These are phyloP conservation scores for Massarina eburnea DNA, from an alignment of 2,329 filamentous ascomycete genomes.

Conservation along the genomic window DNA sequence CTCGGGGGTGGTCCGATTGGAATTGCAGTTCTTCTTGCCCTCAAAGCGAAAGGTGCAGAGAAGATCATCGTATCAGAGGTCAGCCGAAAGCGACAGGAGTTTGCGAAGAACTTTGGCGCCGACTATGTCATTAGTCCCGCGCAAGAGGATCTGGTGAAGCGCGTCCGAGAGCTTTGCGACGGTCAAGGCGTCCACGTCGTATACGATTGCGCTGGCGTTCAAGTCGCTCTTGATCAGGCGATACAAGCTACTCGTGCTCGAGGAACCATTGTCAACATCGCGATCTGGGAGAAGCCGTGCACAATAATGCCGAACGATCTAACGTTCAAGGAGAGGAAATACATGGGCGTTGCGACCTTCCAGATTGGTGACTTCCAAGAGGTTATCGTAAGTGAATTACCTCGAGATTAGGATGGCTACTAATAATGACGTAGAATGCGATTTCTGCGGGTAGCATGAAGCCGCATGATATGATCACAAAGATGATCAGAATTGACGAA, in stretches of 20 bases:
- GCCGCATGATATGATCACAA: conserved; percentile 53
- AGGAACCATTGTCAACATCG: conserved; percentile 58
- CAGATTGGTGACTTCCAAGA: conserved; percentile 54
- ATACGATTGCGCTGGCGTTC: conserved; percentile 58
- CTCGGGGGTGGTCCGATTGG: conserved; percentile 44
- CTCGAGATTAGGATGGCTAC: not conserved
- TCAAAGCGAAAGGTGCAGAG: conserved; percentile 46
- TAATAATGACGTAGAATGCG: conserved; percentile 50
- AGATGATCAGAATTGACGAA: conserved; percentile 48
- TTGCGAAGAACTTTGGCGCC: conserved; percentile 55
- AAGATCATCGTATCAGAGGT: conserved; percentile 59
- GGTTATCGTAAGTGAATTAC: conserved; percentile 23
- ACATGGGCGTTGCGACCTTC: conserved; percentile 57
- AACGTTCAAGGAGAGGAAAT: conserved; percentile 56
- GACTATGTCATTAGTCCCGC: conserved; percentile 55
- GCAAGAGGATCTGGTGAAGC: conserved; percentile 50
- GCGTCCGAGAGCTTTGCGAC: conserved; percentile 48
- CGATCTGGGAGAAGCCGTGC: conserved; percentile 58
- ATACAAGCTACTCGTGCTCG: conserved; percentile 52
- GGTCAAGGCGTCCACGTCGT: conserved; percentile 53
- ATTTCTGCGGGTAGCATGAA: conserved; percentile 48
- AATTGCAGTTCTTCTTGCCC: conserved; percentile 49
- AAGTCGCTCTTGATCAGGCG: conserved; percentile 52
- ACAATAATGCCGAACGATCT: conserved; percentile 54
- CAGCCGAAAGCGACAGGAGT: conserved; percentile 50